Conservation (phyloP, 2,329 filamentous ascomycete genomes). For the Exophiala dermatitidis region DNA sequence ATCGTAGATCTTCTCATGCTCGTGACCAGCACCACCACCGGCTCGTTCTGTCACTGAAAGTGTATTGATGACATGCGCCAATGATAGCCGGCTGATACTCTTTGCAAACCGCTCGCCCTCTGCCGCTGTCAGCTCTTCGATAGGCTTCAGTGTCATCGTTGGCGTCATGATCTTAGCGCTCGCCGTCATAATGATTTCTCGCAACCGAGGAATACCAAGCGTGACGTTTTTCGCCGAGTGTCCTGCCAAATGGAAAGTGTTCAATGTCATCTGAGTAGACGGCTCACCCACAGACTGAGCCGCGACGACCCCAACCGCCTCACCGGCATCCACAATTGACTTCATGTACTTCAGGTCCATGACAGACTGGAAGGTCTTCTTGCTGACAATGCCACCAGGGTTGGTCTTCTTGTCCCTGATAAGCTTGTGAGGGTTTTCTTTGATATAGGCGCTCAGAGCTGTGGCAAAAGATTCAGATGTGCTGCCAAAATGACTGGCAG, state of each 20-base stretch:
- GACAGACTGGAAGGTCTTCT: conserved; percentile 73
- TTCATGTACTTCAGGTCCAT: conserved; percentile 89
- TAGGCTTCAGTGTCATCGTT: conserved; percentile 75
- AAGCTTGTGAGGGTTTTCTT: conserved; percentile 60
- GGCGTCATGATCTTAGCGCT: conserved; percentile 84
- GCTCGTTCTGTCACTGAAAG: conserved; percentile 73
- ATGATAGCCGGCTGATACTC: conserved; percentile 75
- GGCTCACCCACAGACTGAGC: conserved; percentile 95
- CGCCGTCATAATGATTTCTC: conserved; percentile 98
- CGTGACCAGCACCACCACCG: conserved; percentile 60
- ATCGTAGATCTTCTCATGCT: conserved; percentile 75
- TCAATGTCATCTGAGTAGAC: conserved; percentile 97
- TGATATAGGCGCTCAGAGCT: conserved; percentile 66
- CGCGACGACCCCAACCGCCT: conserved; percentile 93
- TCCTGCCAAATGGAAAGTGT: conserved; percentile 98
- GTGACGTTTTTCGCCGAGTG: conserved; percentile 99
- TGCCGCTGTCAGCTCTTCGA: conserved; percentile 60
- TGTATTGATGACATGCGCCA: conserved; percentile 76
- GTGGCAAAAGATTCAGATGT: conserved; percentile 82
- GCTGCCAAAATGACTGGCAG: conserved; percentile 70
- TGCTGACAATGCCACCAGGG: conserved; percentile 44
- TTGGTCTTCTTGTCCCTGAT: conserved; percentile 54
- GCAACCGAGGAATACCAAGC: conserved; percentile 88
- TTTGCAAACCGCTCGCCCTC: conserved; percentile 79
- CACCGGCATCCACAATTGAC: conserved; percentile 86